These are phyloP conservation scores for Globisporangium nunn DNA, from an alignment of 352 stramenopile species.

Conservation along the genomic window DNA sequence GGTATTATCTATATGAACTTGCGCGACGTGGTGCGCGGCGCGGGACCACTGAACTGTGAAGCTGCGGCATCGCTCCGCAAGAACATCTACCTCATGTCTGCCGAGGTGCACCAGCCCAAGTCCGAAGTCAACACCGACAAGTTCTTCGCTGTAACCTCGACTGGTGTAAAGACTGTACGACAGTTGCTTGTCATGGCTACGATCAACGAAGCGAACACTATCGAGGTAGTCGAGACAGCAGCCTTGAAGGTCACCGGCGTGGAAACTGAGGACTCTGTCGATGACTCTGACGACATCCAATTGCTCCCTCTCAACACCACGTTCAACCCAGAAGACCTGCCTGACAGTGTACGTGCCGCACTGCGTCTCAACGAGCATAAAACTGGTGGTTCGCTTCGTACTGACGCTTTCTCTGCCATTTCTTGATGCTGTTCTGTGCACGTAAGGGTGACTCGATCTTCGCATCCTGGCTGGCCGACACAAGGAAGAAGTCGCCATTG, in stretches of 20 bases:
- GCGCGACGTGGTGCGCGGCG: conserved; percentile 59
- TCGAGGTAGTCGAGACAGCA: neutral
- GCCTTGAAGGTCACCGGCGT: neutral
- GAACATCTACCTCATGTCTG: conserved; percentile 68
- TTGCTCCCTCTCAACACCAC: conserved; percentile 62
- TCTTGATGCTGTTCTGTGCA: neutral
- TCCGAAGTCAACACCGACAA: conserved; percentile 28
- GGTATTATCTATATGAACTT: conserved; percentile 74
- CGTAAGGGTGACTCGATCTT: conserved; percentile 53
- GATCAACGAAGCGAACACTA: neutral
- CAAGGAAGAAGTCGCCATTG: conserved; percentile 23
- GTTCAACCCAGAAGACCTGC: conserved; percentile 55
- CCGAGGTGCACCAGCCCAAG: conserved; percentile 63
- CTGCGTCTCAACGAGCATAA: neutral
- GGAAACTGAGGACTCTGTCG: neutral
- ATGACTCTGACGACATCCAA: conserved; percentile 20
- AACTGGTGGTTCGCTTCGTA: neutral
- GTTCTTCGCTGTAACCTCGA: conserved; percentile 27
- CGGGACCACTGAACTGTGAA: conserved; percentile 56
- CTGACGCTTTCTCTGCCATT: neutral
- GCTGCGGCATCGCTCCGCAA: conserved; percentile 65
- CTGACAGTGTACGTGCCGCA: conserved; percentile 23
- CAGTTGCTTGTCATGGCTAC: neutral
- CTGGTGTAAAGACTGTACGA: neutral
- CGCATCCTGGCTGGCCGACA: conserved; percentile 56